Evolutionary conservation across 495 filamentous ascomycete genomes (phyloP).

Genomic region (Penicillium samsonianum): DNA sequence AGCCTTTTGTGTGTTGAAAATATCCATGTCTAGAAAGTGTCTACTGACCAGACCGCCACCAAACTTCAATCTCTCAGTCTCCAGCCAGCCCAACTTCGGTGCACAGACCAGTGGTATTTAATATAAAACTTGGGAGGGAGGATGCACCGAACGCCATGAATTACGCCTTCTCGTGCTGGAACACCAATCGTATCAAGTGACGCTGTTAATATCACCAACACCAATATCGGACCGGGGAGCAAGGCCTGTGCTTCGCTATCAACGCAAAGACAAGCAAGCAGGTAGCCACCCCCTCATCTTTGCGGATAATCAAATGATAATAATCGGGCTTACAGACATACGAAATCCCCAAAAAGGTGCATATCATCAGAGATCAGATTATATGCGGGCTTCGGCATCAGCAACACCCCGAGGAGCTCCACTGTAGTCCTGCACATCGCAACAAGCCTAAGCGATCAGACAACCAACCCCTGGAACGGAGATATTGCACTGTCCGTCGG

Average conservation of each 20-base stretch:
- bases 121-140: slow-evolving; percentile 37
- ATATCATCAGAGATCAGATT: slow-evolving; percentile 12
- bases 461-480: slow-evolving; percentile 31
- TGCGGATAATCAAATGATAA: slow-evolving; percentile 35
- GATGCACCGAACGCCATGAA: slow-evolving; percentile 23
- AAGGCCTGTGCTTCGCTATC: slow-evolving; percentile 35
- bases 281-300: slow-evolving; percentile 31
- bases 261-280: slow-evolving; percentile 13
- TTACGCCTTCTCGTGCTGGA: slow-evolving; percentile 45
- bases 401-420: slow-evolving; percentile 11
- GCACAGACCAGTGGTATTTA: slow-evolving; percentile 34
- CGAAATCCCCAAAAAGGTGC: slow-evolving; percentile 2
- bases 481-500: slow-evolving; percentile 25
- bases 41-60: slow-evolving; percentile 17
- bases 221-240: slow-evolving; percentile 42
- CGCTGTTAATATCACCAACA: slow-evolving; percentile 27
- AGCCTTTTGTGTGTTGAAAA: slow-evolving; percentile 15
- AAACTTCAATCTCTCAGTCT: slow-evolving; percentile 29
- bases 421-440: slow-evolving; percentile 23
- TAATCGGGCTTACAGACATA: slow-evolving; percentile 35
- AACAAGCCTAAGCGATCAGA: slow-evolving; percentile 2
- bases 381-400: slow-evolving; percentile 24
- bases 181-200: slow-evolving; percentile 28
- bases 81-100: slow-evolving; percentile 17
- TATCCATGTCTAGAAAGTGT: too few relatives aligned